These are phyloP conservation scores for Gloeostereum incarnatum DNA, from an alignment of 768 basidiomycete genomes.

Conservation along the genomic window DNA sequence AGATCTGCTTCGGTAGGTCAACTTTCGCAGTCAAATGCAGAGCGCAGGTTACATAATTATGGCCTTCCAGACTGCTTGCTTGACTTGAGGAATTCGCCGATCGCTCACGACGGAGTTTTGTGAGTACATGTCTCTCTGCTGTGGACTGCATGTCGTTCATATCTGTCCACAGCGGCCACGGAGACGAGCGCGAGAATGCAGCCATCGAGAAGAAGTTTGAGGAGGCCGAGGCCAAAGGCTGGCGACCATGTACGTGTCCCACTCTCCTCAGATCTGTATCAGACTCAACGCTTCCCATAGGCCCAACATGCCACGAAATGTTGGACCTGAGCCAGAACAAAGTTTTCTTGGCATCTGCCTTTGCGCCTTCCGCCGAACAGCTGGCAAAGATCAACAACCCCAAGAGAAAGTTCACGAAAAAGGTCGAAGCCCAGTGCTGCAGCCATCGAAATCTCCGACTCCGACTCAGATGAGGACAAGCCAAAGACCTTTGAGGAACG, in stretches of 20 bases:
- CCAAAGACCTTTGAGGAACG: slow-evolving; percentile 18
- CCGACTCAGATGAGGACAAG: slow-evolving; percentile 12
- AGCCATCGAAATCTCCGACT: slow-evolving; percentile 9
- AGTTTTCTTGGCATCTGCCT: slow-evolving; percentile 56
- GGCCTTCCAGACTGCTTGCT: slow-evolving; percentile 39
- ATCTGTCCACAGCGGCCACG: slow-evolving; percentile 32
- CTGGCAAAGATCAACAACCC: slow-evolving; percentile 28
- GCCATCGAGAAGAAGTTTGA: slow-evolving; percentile 49
- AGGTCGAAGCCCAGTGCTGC: neutral
- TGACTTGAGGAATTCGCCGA: slow-evolving; percentile 39
- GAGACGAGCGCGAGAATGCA: slow-evolving; percentile 45
- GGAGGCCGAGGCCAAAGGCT: slow-evolving; percentile 43
- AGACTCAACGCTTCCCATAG: slow-evolving; percentile 20
- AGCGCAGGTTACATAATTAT: neutral
- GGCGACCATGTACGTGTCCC: slow-evolving; percentile 43
- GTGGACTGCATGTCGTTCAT: slow-evolving; percentile 2
- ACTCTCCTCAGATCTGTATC: neutral
- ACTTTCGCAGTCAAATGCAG: neutral
- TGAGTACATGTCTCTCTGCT: slow-evolving; percentile 17
- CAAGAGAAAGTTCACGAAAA: slow-evolving; percentile 1
- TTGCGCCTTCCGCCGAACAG: slow-evolving; percentile 59
- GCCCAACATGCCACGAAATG: slow-evolving; percentile 63
- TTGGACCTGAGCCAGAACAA: slow-evolving; percentile 39
- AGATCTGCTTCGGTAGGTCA: slow-evolving; percentile 49
- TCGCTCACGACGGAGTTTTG: slow-evolving; percentile 54